Conservation (phyloP, 495 filamentous ascomycete species). For the Extremus antarcticus region DNA sequence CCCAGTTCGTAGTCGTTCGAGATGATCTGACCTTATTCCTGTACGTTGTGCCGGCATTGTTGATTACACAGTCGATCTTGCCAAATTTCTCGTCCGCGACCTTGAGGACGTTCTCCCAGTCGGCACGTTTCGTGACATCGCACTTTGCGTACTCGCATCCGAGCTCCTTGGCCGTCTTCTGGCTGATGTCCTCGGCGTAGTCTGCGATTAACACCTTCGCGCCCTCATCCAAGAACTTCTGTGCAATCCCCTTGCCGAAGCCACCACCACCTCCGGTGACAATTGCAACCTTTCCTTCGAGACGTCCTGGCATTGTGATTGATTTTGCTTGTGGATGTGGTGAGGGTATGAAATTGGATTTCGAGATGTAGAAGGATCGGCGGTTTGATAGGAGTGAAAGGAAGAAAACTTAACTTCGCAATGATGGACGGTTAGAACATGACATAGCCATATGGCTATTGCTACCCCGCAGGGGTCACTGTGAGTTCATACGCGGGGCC, state of each 20-base stretch:
- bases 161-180: slow-evolving; percentile 10
- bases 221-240: slow-evolving; percentile 18
- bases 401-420: background rate
- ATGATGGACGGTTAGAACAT: background rate
- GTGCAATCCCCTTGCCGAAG: slow-evolving; percentile 20
- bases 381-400: background rate
- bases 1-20: no score
- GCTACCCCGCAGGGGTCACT: slow-evolving; percentile 2
- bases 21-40: slow-evolving; percentile 48
- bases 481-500: slow-evolving; percentile 1
- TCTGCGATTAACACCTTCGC: slow-evolving; percentile 20
- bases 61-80: slow-evolving; percentile 29
- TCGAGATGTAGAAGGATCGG: background rate
- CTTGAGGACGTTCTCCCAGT: slow-evolving; percentile 18
- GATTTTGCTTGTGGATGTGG: background rate
- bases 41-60: slow-evolving; percentile 65
- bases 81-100: slow-evolving; percentile 22
- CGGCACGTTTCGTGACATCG: slow-evolving; percentile 14
- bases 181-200: slow-evolving; percentile 11
- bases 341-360: background rate
- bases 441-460: background rate
- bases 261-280: slow-evolving; percentile 20
- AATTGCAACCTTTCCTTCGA: slow-evolving; percentile 21
- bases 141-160: slow-evolving; percentile 10
- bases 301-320: slow-evolving; percentile 13